These are phyloP conservation scores for Cardamine occulta DNA, from an alignment of 345 rosid genomes.

Conservation along the genomic window DNA sequence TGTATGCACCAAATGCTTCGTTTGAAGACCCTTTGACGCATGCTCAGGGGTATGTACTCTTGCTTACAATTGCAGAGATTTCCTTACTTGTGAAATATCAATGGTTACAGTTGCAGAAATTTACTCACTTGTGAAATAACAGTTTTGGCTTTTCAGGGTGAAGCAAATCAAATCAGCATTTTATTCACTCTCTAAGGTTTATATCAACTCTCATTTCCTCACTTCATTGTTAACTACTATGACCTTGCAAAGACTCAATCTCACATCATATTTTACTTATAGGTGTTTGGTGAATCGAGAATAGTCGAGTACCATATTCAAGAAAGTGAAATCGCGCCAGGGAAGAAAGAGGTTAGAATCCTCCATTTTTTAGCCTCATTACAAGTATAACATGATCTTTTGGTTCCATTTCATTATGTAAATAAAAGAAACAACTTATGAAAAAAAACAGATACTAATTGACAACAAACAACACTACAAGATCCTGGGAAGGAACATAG, in stretches of 20 bases:
- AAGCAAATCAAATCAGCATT: conserved; percentile 93
- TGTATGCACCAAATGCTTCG: conserved; percentile 78
- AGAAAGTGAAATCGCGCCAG: conserved; percentile 52
- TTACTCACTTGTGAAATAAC: not conserved
- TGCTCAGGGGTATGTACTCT: conserved; percentile 70
- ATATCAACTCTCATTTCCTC: not conserved
- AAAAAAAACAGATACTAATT: conserved; percentile 60
- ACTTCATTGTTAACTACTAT: conserved; percentile 1
- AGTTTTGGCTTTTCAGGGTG: conserved; percentile 54
- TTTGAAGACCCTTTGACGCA: conserved; percentile 95
- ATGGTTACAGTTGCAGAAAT: not conserved
- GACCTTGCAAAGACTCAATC: not conserved
- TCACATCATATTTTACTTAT: conserved; percentile 15
- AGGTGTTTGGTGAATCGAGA: conserved; percentile 79
- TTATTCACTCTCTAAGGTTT: conserved; percentile 79
- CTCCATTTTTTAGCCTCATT: not conserved
- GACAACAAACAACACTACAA: conserved; percentile 88
- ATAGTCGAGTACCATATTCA: conserved; percentile 69
- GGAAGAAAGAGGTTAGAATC: conserved; percentile 68
- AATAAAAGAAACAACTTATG: not conserved
- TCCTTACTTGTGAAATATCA: not conserved
- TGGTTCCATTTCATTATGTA: conserved; percentile 2
- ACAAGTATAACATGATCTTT: not conserved
- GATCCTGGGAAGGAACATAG: conserved; percentile 69
- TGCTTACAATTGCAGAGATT: not conserved